A percentile compares a stretch with the other conserved stretches of the same genome.
phyloP scores from a whole-genome alignment of 495 filamentous ascomycete genomes.

The Penicillium alfredii region DNA sequence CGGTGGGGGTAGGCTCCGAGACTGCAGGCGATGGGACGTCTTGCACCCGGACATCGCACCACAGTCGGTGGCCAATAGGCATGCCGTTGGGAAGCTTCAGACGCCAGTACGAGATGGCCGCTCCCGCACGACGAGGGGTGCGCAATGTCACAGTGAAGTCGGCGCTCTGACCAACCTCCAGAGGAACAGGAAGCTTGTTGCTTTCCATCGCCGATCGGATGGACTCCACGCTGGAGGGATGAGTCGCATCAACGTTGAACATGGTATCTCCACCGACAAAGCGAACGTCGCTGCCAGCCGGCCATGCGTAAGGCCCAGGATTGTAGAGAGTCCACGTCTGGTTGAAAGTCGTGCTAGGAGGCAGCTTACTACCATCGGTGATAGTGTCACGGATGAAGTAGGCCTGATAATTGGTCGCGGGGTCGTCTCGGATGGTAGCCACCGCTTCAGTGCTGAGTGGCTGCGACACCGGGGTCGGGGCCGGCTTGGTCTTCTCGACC shows the following conservation, averaged over 20 bases:
- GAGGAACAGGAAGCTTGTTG: constrained; percentile 62
- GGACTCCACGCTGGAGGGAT: constrained; percentile 66
- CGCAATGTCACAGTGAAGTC: constrained; percentile 81
- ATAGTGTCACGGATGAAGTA: constrained; percentile 74
- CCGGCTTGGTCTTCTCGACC: constrained; percentile 30
- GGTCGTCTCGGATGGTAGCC: neutral
- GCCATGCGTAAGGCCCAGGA: constrained; percentile 72
- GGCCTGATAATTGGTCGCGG: constrained; percentile 49
- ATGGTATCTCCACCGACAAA: constrained; percentile 93
- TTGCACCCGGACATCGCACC: constrained; percentile 82
- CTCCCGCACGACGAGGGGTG: constrained; percentile 65
- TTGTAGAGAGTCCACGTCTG: constrained; percentile 94
- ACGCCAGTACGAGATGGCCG: constrained; percentile 92
- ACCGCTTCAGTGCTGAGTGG: too few species aligned
- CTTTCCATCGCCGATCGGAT: constrained; percentile 72
- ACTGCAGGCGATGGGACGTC: constrained; percentile 11
- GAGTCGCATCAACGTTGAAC: constrained; percentile 75
- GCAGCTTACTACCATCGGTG: constrained; percentile 65
- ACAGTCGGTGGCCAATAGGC: constrained; percentile 86
- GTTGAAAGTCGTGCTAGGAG: constrained; percentile 65
- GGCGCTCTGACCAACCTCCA: constrained; percentile 65
- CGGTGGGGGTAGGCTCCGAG: constrained; percentile 11
- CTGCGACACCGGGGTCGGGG: too few species aligned
- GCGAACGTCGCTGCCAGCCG: constrained; percentile 80
- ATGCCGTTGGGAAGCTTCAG: constrained; percentile 74